phyloP scores from a whole-genome alignment of 306 rosid genomes.

The Argentina anserina region DNA sequence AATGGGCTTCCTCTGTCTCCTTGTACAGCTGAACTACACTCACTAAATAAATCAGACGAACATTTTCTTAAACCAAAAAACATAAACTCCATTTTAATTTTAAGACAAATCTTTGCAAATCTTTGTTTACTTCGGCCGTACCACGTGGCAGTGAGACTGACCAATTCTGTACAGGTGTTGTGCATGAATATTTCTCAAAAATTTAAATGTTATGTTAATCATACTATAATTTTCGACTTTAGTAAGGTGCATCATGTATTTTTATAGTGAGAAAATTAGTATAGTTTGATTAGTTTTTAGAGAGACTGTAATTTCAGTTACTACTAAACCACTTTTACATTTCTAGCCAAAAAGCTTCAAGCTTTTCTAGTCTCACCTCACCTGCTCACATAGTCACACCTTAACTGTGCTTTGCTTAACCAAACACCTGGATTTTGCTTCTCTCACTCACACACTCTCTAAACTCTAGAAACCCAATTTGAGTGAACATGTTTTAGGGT shows the following conservation, averaged over 20 bases:
- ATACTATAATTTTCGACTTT: not conserved
- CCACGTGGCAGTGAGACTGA: no score
- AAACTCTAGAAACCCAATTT: slow-evolving; percentile 3
- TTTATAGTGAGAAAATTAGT: slow-evolving; percentile 3
- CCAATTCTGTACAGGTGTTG: no score
- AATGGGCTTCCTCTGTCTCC: not conserved
- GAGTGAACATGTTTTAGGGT: slow-evolving; percentile 26
- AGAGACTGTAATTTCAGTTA: slow-evolving; percentile 12
- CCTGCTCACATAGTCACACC: slow-evolving; percentile 5
- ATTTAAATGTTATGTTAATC: no score
- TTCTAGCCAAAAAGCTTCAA: not conserved
- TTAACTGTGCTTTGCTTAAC: slow-evolving; percentile 9
- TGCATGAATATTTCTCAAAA: no score
- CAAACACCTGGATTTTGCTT: slow-evolving; percentile 10
- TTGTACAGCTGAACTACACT: slow-evolving; percentile 21
- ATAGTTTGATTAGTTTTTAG: no score
- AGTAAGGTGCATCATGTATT: not conserved
- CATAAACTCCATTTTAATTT: not conserved
- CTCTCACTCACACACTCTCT: not conserved
- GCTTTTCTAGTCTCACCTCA: slow-evolving; percentile 7
- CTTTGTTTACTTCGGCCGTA: no score
- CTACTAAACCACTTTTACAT: not conserved
- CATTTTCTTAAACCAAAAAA: not conserved
- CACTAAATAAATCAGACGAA: not conserved
- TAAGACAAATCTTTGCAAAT: no score